Base-by-base conservation (phyloP, 202 grass and related monocot genomes). In the Dendrocalamus latiflorus region DNA sequence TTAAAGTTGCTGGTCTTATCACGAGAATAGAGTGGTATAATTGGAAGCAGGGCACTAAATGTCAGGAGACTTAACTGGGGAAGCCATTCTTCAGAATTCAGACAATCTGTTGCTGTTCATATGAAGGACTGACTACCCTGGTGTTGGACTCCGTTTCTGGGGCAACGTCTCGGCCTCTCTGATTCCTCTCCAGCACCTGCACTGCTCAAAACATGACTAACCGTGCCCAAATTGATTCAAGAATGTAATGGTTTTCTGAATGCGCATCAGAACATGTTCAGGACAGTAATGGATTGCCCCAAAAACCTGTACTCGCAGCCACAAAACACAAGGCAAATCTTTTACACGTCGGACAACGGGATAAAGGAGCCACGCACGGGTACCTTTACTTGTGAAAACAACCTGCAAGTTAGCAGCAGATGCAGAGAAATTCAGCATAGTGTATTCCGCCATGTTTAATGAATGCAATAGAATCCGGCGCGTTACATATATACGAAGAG, bases 21-120 rank as follows among this genome's bases (percentile, higher is more conserved):
- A 80, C 84, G 84, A 12, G 68, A 74, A 86, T 86, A 9, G 64
- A 48, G 59, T 61, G 67, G 48, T 13, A 33, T 53, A 9, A 53
- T 22, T 25, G 45, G 22, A 54, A 22, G 13, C 30, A 55, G 38
- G n/a, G 26, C 20, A 42, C 21, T 44, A 33, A 17, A 37, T 17
- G 55, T 0, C 74, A 61, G 42, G 16, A 34, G 14, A 70, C 13
- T 62, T 21, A 12, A 62, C 24, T 15, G 1, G 26, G 30, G 66
- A 43, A 48, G 57, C 15, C 39, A 14, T 28, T 38, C 48, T 60
- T 60, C 39, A 45, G 51, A 41, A 38, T 38, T 53, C 22, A 61
- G 9, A 28, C 6, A 30, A 53, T 6, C 49, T 53, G 17, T 5
- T 20, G 16, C 17, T 53, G 17, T 53, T 3, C 49, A 20, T 53